phyloP scores from a whole-genome alignment of 1,284 basidiomycete genomes.

The Tilletia horrida region DNA sequence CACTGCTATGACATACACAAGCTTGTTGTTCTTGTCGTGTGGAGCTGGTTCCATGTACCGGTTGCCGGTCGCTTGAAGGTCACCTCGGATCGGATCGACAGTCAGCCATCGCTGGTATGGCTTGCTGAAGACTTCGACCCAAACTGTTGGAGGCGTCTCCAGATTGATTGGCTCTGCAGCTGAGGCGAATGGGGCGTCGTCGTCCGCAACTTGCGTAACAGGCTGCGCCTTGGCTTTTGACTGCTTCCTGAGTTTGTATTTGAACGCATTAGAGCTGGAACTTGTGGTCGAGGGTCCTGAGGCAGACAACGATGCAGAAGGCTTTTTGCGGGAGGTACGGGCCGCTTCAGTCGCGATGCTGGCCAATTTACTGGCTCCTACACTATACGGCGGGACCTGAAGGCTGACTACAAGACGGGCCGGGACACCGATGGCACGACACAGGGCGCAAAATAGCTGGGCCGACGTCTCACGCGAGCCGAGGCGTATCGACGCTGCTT shows the following conservation, averaged over 20 bases:
- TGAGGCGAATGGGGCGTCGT: slow-evolving; percentile 16
- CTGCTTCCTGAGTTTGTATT: slow-evolving; percentile 16
- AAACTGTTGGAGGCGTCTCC: slow-evolving; percentile 77
- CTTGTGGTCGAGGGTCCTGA: background rate
- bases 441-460: slow-evolving; percentile 85
- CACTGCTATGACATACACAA: slow-evolving; percentile 88
- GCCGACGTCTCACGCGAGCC: slow-evolving; percentile 85
- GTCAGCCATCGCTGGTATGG: slow-evolving; percentile 88
- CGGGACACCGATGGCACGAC: slow-evolving; percentile 80
- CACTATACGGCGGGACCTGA: slow-evolving; percentile 81
- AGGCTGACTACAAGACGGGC: slow-evolving; percentile 82
- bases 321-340: slow-evolving; percentile 15
- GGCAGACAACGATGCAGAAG: background rate
- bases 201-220: too few relatives aligned
- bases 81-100: slow-evolving; percentile 75
- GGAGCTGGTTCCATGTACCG: slow-evolving; percentile 71
- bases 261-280: too few relatives aligned
- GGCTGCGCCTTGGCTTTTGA: too few relatives aligned
- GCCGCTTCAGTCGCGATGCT: slow-evolving; percentile 33
- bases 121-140: slow-evolving; percentile 94
- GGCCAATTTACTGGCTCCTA: slow-evolving; percentile 53
- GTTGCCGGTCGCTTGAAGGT: slow-evolving; percentile 50
- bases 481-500: slow-evolving; percentile 72
- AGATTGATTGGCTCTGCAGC: slow-evolving; percentile 53
- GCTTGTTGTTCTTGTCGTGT: slow-evolving; percentile 69